Evolutionary conservation across 306 rosid genomes (phyloP), one percentile per base, ranked within the genome.

Genomic region (Dryas octopetala): DNA sequence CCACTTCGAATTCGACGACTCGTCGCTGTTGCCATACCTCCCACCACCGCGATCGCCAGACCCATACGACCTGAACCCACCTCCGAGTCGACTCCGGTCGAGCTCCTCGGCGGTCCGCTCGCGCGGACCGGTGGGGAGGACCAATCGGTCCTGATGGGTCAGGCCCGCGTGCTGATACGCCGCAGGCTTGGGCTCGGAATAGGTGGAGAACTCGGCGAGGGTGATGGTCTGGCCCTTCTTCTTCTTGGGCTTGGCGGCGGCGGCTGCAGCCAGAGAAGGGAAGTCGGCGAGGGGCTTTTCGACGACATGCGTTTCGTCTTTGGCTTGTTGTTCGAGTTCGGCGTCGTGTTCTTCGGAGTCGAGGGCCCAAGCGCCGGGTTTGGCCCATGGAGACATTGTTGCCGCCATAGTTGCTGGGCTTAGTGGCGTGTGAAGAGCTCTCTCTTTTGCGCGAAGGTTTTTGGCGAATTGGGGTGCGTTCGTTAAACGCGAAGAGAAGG

Each of bases 291-390:
- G 76, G 8, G 85, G 87, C 26, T 80, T 68, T 7, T 44, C 61
- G 16, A 74, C n/a, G 48, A 71, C 32, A 19, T 26, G 68, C 6
- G 8, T 59, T 16, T 82, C 58, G 45, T 48, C 48, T 48, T 73
- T 13, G 4, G 75, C 79, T 26, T 89, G 88, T 49, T 87, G 88
- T 32, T 85, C 91, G 57, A 94, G 93, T 50, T 91, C 90, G 3
- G 78, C 93, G 47, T 94, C 98, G 57, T 94, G 83, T 75, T 86
- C 86, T 55, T 94, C 97, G 5, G 96, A 60, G 19, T 89, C 98
- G 6, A 94, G 83, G 9, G 98, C 98, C 98, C 98, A 94, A 2
- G 97, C 96, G n/a, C 97, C 95, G 10, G 98, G 97, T 64, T 91
- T 94, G 11, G 90, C 78, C 98, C 98, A 94, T 1, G 93, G 87